phyloP scores from a whole-genome alignment of 2,329 filamentous ascomycete genomes.

The Leptographium lundbergii region DNA sequence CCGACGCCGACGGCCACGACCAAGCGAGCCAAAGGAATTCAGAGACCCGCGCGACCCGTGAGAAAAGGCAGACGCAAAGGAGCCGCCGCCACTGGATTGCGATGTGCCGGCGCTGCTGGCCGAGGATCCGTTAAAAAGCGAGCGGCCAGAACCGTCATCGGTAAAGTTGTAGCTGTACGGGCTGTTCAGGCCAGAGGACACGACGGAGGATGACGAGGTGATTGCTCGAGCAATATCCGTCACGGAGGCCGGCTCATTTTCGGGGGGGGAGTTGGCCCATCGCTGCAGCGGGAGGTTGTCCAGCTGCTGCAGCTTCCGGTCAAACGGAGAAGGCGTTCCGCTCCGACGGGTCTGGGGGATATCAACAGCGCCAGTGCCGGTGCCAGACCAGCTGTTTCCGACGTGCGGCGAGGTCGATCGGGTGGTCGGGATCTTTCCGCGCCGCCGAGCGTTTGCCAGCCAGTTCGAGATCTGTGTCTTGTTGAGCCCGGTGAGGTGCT shows the following conservation, averaged over 20 bases:
- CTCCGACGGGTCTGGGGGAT: constrained; percentile 47
- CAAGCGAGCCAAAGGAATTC: constrained; percentile 33
- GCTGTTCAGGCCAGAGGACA: constrained; percentile 43
- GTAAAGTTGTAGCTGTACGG: constrained; percentile 44
- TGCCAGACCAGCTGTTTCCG: constrained; percentile 40
- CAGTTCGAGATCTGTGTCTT: constrained; percentile 81
- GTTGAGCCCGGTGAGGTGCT: constrained; percentile 66
- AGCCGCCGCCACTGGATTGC: constrained; percentile 40
- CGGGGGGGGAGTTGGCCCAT: constrained; percentile 46
- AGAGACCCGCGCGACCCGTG: constrained; percentile 45
- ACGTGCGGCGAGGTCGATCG: constrained; percentile 58
- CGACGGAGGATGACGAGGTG: constrained; percentile 37
- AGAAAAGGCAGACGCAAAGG: constrained; percentile 46
- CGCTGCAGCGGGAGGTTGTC: constrained; percentile 42
- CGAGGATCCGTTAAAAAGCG: constrained; percentile 46
- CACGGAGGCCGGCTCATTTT: constrained; percentile 48
- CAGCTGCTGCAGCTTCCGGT: constrained; percentile 13
- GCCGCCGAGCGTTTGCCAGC: constrained; percentile 78
- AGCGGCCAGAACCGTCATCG: constrained; percentile 47
- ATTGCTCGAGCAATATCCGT: constrained; percentile 46
- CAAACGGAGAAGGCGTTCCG: constrained; percentile 35
- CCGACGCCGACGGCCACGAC: constrained; percentile 35
- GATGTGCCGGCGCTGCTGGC: constrained; percentile 49
- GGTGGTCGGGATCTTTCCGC: constrained; percentile 62
- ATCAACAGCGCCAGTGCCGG: constrained; percentile 53